phyloP scores from a whole-genome alignment of 2,329 filamentous ascomycete genomes.

The Pezicula carpinea region DNA sequence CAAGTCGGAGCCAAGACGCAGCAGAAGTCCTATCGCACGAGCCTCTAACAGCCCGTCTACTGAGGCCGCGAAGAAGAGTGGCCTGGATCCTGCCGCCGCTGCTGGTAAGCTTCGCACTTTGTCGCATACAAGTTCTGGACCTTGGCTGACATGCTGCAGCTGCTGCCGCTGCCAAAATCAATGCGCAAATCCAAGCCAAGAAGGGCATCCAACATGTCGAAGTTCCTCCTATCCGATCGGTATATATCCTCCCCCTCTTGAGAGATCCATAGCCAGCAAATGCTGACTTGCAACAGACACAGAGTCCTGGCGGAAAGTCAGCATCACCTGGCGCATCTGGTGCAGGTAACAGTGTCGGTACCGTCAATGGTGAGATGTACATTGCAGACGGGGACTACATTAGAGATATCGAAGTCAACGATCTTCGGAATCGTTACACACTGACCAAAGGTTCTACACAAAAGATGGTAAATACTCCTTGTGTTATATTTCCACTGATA shows the following conservation, averaged over 20 bases:
- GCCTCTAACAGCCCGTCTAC: conserved; percentile 27
- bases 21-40: conserved; percentile 69
- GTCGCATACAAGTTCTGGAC: conserved; percentile 3
- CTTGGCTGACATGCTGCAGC: conserved; percentile 45
- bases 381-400: conserved; percentile 96
- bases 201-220: conserved; percentile 89
- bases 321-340: conserved; percentile 22
- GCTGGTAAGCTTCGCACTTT: conserved; percentile 53
- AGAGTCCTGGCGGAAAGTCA: conserved; percentile 21
- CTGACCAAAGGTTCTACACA: conserved; percentile 96
- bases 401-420: conserved; percentile 98
- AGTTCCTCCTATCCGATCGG: conserved; percentile 71
- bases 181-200: conserved; percentile 76
- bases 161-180: conserved; percentile 84
- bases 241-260: conserved; percentile 31
- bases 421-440: conserved; percentile 92
- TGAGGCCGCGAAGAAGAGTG: conserved; percentile 35
- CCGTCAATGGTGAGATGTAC: conserved; percentile 81
- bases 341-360: conserved; percentile 38
- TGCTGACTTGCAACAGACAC: conserved; percentile 2
- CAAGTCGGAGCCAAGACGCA: conserved; percentile 65
- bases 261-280: not conserved
- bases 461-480: conserved; percentile 96
- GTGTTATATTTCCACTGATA: conserved; percentile 64
- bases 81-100: conserved; percentile 68